Percentiles rank a stretch among this genome's conserved stretches.
phyloP scores from a whole-genome alignment of 352 stramenopile species.

The Globisporangium canariense region DNA sequence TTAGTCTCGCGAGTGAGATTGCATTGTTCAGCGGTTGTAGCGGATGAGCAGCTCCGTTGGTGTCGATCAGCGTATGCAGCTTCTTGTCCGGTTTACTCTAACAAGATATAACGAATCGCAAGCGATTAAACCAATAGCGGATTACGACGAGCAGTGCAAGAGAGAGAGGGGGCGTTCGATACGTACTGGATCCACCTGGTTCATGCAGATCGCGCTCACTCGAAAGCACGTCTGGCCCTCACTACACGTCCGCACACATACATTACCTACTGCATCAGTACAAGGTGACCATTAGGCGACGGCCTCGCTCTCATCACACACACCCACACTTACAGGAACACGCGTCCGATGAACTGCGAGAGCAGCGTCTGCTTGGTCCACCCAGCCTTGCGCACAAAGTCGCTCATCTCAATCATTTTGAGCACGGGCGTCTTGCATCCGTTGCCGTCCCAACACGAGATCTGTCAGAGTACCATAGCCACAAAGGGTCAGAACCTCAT shows the following conservation, averaged over 20 bases:
- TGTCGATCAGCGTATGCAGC: constrained; percentile 52
- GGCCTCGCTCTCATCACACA: not conserved
- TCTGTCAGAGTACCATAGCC: constrained; percentile 22
- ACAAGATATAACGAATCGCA: not conserved
- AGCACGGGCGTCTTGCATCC: constrained; percentile 39
- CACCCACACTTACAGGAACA: constrained; percentile 46
- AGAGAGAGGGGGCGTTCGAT: not conserved
- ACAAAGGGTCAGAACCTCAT: too few relatives aligned
- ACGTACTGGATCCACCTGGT: constrained; percentile 40
- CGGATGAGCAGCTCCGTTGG: constrained; percentile 35
- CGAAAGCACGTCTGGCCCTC: constrained; percentile 47
- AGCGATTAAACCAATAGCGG: not conserved
- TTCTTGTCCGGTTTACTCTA: constrained; percentile 63
- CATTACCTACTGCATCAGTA: too few relatives aligned
- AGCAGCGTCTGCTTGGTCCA: constrained; percentile 71
- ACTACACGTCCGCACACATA: too few relatives aligned
- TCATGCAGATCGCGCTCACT: constrained; percentile 43
- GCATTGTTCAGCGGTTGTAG: constrained; percentile 52
- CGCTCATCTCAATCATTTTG: constrained; percentile 65
- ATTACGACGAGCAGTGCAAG: not conserved
- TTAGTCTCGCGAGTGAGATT: constrained; percentile 46
- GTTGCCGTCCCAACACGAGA: constrained; percentile 65
- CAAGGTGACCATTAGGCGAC: not conserved
- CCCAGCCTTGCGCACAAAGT: constrained; percentile 69
- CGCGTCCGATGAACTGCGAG: constrained; percentile 67